A percentile compares a stretch with the other conserved stretches of the same genome.
phyloP scores from a whole-genome alignment of 2,329 filamentous ascomycete genomes.

The Xylariaceae sp. region DNA sequence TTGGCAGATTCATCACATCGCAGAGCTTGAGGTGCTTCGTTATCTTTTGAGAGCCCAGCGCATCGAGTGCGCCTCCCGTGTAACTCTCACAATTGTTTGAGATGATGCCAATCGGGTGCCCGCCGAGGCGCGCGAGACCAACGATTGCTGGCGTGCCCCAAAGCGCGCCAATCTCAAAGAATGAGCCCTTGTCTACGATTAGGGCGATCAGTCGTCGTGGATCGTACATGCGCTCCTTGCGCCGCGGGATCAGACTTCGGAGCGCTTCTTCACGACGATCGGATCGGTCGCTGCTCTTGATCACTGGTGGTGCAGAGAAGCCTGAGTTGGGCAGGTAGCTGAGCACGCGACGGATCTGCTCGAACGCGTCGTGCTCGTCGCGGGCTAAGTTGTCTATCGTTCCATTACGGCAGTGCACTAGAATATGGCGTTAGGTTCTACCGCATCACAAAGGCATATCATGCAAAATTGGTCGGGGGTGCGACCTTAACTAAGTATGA shows the following conservation, averaged over 20 bases:
- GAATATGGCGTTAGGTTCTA: background rate
- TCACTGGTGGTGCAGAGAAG: constrained; percentile 22
- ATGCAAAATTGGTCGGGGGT: background rate
- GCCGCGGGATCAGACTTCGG: constrained; percentile 23
- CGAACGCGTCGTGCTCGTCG: constrained; percentile 25
- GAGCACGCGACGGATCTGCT: constrained; percentile 23
- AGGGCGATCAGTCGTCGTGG: constrained; percentile 15
- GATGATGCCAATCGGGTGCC: constrained; percentile 20
- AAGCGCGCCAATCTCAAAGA: constrained; percentile 28
- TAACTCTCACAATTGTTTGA: constrained; percentile 28
- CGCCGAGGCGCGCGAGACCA: constrained; percentile 23
- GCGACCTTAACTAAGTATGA: too few species aligned
- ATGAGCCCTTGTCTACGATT: constrained; percentile 22
- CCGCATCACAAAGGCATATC: background rate
- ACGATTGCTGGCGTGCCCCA: constrained; percentile 29
- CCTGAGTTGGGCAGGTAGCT: constrained; percentile 27
- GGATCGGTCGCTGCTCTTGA: constrained; percentile 16
- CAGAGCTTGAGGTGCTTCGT: constrained; percentile 28
- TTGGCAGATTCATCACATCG: constrained; percentile 27
- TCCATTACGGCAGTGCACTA: constrained; percentile 28
- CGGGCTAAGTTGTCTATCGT: constrained; percentile 28
- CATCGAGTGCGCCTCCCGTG: constrained; percentile 28
- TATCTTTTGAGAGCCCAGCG: constrained; percentile 25
- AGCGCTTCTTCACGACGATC: constrained; percentile 22
- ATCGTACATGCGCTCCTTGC: constrained; percentile 29